Percentiles rank a stretch among this genome's conserved stretches.
Evolutionary conservation across 2,329 filamentous ascomycete genomes (phyloP).

Genomic region (Sordariomycetes sp.): DNA sequence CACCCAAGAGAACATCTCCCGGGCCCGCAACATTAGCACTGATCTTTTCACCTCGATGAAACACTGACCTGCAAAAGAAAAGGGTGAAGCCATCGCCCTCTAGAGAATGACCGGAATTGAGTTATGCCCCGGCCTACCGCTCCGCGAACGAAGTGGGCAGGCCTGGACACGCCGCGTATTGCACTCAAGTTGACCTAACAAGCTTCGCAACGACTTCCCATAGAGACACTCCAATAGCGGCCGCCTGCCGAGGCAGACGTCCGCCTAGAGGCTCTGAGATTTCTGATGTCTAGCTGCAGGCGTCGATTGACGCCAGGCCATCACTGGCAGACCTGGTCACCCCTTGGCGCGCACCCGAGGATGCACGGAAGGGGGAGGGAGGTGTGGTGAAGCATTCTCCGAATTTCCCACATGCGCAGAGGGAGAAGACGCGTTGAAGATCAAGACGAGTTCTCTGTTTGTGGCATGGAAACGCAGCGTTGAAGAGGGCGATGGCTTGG

Average conservation of each 20-base stretch:
- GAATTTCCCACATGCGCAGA: constrained; percentile 90
- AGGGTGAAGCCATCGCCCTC: constrained; percentile 54
- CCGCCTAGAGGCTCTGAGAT: constrained; percentile 49
- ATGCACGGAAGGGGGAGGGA: constrained; percentile 15
- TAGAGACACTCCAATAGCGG: constrained; percentile 40
- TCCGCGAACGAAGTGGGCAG: constrained; percentile 8
- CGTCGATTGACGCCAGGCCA: constrained; percentile 76
- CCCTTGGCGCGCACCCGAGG: constrained; percentile 7
- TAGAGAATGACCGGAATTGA: constrained; percentile 91
- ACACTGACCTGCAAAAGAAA: constrained; percentile 18
- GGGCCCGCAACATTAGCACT: constrained; percentile 19
- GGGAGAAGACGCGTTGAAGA: background rate
- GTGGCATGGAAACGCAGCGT: constrained; percentile 95
- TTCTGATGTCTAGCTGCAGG: constrained; percentile 88
- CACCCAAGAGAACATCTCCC: background rate
- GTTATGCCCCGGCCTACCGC: constrained; percentile 44
- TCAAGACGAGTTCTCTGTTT: constrained; percentile 46
- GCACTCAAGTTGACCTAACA: constrained; percentile 77
- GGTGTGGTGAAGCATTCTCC: constrained; percentile 93
- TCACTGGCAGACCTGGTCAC: constrained; percentile 62
- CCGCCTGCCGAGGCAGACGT: background rate
- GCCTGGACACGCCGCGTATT: constrained; percentile 69
- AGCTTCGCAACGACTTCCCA: constrained; percentile 96
- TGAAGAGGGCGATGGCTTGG: constrained; percentile 71
- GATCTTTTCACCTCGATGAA: constrained; percentile 9